phyloP scores from a whole-genome alignment of 2,329 filamentous ascomycete genomes.

The Sporothrix phasma region DNA sequence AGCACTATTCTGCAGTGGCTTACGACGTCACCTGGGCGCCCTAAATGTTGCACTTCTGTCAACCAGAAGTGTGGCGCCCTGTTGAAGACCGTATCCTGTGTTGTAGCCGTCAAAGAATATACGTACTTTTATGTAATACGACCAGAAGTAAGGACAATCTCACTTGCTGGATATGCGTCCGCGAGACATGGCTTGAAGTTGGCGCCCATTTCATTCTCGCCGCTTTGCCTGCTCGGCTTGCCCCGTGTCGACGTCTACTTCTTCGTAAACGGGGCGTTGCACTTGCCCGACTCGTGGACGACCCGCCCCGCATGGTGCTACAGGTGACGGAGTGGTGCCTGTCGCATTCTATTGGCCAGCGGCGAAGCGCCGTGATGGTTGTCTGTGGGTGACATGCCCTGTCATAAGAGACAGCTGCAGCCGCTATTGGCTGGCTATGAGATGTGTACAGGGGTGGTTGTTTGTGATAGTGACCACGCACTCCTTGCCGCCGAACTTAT shows the following conservation, averaged over 20 bases:
- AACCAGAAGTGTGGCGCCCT: too few relatives aligned
- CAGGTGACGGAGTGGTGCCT: conserved; percentile 5
- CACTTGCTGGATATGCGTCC: too few relatives aligned
- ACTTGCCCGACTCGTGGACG: background rate
- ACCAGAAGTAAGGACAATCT: too few relatives aligned
- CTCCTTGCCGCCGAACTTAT: conserved; percentile 11
- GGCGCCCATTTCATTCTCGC: background rate
- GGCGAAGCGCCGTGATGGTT: background rate
- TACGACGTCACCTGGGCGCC: too few relatives aligned
- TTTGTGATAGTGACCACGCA: conserved; percentile 11
- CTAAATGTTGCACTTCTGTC: too few relatives aligned
- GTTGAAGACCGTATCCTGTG: too few relatives aligned
- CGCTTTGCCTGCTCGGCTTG: background rate
- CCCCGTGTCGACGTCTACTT: background rate
- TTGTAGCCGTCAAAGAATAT: too few relatives aligned
- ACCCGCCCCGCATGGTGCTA: too few relatives aligned
- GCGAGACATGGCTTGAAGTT: too few relatives aligned
- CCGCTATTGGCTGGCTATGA: conserved; percentile 14
- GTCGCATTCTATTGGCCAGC: conserved; percentile 10
- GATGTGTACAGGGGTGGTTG: conserved; percentile 11
- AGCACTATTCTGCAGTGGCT: too few relatives aligned
- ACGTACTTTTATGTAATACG: too few relatives aligned
- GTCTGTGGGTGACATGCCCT: conserved; percentile 13
- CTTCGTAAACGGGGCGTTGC: background rate
- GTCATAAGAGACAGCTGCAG: background rate